Base-by-base conservation (phyloP, 208 protist species). In the Leptomonas seymouri region DNA sequence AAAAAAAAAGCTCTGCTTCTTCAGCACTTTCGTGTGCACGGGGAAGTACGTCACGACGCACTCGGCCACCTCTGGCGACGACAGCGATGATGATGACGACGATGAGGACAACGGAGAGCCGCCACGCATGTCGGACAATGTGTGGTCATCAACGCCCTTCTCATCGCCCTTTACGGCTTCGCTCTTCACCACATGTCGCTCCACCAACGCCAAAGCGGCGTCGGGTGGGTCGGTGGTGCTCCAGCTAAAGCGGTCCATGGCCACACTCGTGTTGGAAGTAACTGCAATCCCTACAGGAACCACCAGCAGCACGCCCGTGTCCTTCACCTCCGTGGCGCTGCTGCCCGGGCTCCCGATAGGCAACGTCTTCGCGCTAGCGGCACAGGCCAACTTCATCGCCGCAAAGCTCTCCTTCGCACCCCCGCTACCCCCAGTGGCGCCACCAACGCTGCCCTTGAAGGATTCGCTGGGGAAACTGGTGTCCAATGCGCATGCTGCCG, bases 1-100 rank as follows among this genome's bases (percentile, higher is more conserved):
- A 15, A 77, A 71, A 50, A 61, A 77, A n/a, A 27, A n/a, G 21
- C 70, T 59, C 46, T 54, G 42, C 28, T 64, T 48, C 27, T 57
- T 59, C 36, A 76, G 3, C 7, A 69, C 55, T 0, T 65, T 44
- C 23, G 41, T 41, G 23, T 65, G 70, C 30, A 69, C 44, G 0
- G 62, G 70, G 48, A 76, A 76, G 62, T 65, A 69, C 31, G 70
- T 76, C 11, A 76, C 39, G 14, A 68, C 56, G 16, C 27, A 11
- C 62, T 64, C 55, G 36, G 34, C 55, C 53, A 53, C 34, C 41
- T 56, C 53, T 42, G 21, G 16, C 14, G 34, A 25, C 18, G 39
- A n/a, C 16, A 34, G n/a, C 18, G 36, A 42, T 1, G 55, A 3
- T 9, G 7, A 3, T 3, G 3, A 3, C 34, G 34, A 12, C 34